These are phyloP conservation scores for Cryomyces minteri DNA, from an alignment of 495 filamentous ascomycete species.

Conservation along the genomic window DNA sequence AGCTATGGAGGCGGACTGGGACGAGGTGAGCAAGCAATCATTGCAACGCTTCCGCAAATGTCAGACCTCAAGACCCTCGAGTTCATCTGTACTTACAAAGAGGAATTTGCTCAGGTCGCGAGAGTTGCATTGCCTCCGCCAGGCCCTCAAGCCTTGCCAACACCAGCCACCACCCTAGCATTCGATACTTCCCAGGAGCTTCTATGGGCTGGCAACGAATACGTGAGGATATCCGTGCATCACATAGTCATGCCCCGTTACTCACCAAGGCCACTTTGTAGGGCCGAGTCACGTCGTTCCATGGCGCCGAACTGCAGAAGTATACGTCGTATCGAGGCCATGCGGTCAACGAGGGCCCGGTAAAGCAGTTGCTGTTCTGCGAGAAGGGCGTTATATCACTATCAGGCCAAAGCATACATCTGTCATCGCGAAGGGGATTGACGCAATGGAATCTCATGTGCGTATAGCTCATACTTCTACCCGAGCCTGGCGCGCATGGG, in stretches of 20 bases:
- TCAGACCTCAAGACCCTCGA: too few relatives aligned
- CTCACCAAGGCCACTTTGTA: slow-evolving; percentile 14
- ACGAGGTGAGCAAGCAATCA: slow-evolving; percentile 24
- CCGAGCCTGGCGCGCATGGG: not conserved
- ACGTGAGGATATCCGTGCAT: slow-evolving; percentile 34
- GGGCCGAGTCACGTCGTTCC: slow-evolving; percentile 77
- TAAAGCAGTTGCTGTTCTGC: slow-evolving; percentile 70
- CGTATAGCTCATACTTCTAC: slow-evolving; percentile 6
- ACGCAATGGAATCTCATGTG: slow-evolving; percentile 72
- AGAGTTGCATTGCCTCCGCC: slow-evolving; percentile 52
- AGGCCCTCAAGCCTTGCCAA: slow-evolving; percentile 37
- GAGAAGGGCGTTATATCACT: slow-evolving; percentile 74
- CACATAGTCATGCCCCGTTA: not conserved
- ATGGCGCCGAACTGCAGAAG: slow-evolving; percentile 56
- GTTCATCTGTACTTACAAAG: slow-evolving; percentile 1
- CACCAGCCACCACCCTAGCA: slow-evolving; percentile 52
- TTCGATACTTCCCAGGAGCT: slow-evolving; percentile 83
- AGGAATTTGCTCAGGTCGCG: slow-evolving; percentile 33
- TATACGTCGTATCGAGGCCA: slow-evolving; percentile 66
- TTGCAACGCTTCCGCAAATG: too few relatives aligned
- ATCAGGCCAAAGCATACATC: slow-evolving; percentile 62
- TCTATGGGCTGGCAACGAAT: slow-evolving; percentile 80
- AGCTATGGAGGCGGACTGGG: slow-evolving; percentile 5
- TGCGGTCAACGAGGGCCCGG: slow-evolving; percentile 41
- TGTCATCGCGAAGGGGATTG: slow-evolving; percentile 60